Percentiles rank a stretch among this genome's conserved stretches.
phyloP scores from a whole-genome alignment of 2,329 filamentous ascomycete species.

The Fusarium paranaense region DNA sequence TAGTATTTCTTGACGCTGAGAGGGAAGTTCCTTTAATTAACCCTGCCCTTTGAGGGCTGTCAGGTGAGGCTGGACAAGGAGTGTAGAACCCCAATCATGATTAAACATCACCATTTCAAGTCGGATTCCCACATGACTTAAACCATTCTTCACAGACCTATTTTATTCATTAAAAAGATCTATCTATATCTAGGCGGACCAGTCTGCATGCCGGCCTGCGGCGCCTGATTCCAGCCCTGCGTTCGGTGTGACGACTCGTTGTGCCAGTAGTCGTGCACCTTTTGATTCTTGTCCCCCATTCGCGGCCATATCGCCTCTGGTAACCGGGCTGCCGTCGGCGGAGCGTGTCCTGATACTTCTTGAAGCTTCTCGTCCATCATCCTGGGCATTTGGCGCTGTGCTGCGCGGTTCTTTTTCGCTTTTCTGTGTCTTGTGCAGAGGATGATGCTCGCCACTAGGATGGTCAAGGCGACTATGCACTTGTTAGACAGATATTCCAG shows the following conservation, averaged over 20 bases:
- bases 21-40: background rate
- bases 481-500: background rate
- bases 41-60: background rate
- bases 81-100: background rate
- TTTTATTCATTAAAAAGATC: background rate
- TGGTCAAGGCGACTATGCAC: conserved; percentile 9
- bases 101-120: background rate
- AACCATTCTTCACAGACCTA: background rate
- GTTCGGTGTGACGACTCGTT: conserved; percentile 1
- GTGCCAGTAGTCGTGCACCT: conserved; percentile 35
- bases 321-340: background rate
- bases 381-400: background rate
- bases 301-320: conserved; percentile 24
- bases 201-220: conserved; percentile 5
- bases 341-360: background rate
- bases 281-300: conserved; percentile 28
- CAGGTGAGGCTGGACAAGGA: background rate
- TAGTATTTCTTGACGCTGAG: background rate
- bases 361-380: conserved; percentile 9
- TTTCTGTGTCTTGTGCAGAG: conserved; percentile 31
- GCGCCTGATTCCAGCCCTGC: conserved; percentile 19
- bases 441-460: conserved; percentile 29
- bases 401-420: conserved; percentile 19
- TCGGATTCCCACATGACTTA: too few species aligned
- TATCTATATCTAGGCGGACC: conserved; percentile 25